A percentile compares a stretch with the other conserved stretches of the same genome.
These are phyloP conservation scores for Agarophyton chilense DNA, from an alignment of 23 red algal genomes.

Conservation along the genomic window DNA sequence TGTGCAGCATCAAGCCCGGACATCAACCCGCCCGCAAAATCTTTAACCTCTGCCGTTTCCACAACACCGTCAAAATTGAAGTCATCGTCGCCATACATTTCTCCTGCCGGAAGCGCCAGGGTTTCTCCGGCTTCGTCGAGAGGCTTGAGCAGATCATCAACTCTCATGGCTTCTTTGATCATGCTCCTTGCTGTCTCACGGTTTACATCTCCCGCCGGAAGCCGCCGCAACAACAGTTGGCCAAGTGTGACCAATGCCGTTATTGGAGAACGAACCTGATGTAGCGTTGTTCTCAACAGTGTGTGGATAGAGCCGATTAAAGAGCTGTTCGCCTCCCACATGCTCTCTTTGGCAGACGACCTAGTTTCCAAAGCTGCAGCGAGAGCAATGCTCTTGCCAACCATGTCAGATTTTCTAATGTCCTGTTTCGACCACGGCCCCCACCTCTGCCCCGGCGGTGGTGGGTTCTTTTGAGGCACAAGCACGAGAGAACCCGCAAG, in stretches of 20 bases:
- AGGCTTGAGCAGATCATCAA: slow-evolving; percentile 80
- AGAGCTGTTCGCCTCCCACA: background rate
- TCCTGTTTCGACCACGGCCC: slow-evolving; percentile 24
- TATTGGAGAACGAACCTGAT: slow-evolving; percentile 80
- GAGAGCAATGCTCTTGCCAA: slow-evolving; percentile 62
- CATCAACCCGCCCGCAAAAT: background rate
- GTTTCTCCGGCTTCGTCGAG: slow-evolving; percentile 45
- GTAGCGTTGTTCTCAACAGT: slow-evolving; percentile 69
- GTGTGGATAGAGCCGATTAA: slow-evolving; percentile 33
- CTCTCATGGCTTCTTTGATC: slow-evolving; percentile 59
- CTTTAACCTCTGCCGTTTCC: background rate
- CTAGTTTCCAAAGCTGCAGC: slow-evolving; percentile 61
- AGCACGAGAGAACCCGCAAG: slow-evolving; percentile 74
- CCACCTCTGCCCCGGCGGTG: background rate
- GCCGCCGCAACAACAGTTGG: slow-evolving; percentile 56
- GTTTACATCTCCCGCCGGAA: slow-evolving; percentile 77
- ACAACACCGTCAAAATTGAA: background rate
- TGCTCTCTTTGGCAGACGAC: slow-evolving; percentile 2
- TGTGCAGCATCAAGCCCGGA: background rate
- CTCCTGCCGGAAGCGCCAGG: slow-evolving; percentile 35
- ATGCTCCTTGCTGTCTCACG: slow-evolving; percentile 58
- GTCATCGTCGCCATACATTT: background rate
- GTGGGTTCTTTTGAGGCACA: background rate
- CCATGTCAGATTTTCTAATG: slow-evolving; percentile 33
- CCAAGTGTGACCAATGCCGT: slow-evolving; percentile 76